Percentiles rank a stretch among this genome's conserved stretches.
Evolutionary conservation across 768 basidiomycete genomes (phyloP).

Genomic region (Dentipellis fragilis): DNA sequence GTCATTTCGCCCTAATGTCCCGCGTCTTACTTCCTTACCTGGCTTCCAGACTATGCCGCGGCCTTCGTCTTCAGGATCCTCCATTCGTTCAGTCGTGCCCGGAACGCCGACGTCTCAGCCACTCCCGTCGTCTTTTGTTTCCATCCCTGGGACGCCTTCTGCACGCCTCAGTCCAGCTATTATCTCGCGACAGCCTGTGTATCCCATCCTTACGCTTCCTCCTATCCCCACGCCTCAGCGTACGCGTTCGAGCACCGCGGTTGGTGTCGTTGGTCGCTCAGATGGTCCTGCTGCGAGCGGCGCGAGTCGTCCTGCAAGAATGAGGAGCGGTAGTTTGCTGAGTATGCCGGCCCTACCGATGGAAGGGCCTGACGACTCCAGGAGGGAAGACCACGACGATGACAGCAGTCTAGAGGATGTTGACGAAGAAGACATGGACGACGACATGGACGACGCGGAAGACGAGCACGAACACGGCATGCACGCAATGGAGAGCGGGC

Average conservation of each 20-base stretch:
- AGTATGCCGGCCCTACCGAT: constrained; percentile 13
- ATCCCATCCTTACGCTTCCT: constrained; percentile 13
- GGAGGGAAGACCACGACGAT: constrained; percentile 26
- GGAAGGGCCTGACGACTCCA: constrained; percentile 24
- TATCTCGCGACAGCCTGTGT: constrained; percentile 11
- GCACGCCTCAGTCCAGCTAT: constrained; percentile 14
- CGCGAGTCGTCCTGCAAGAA: background rate
- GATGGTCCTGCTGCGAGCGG: background rate
- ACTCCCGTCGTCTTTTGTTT: constrained; percentile 5
- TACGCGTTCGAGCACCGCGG: constrained; percentile 2
- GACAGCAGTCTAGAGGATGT: constrained; percentile 23
- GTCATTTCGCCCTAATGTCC: background rate
- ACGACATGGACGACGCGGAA: background rate
- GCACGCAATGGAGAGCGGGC: constrained; percentile 3
- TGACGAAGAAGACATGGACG: constrained; percentile 24
- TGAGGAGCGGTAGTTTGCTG: constrained; percentile 1
- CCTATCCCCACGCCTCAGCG: constrained; percentile 5
- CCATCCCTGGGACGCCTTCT: constrained; percentile 7
- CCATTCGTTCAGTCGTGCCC: background rate
- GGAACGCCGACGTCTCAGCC: background rate
- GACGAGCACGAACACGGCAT: background rate
- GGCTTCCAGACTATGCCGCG: background rate
- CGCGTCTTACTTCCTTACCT: background rate
- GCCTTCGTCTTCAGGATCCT: background rate
- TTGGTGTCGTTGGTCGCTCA: background rate